These are phyloP conservation scores for Penicillium sp. DNA, from an alignment of 2,329 filamentous ascomycete genomes.

Conservation along the genomic window DNA sequence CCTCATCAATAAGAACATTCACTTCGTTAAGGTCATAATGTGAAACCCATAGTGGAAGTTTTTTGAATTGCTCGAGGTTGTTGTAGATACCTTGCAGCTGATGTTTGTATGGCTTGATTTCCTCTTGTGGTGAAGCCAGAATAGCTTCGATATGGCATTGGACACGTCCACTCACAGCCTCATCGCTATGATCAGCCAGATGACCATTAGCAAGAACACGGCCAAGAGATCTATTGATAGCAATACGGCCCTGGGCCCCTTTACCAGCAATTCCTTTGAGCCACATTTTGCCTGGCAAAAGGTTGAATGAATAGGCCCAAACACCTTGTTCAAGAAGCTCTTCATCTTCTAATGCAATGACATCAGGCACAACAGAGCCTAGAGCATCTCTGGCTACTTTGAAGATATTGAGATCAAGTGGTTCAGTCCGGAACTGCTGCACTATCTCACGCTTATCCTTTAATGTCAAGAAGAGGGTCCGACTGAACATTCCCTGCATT, in stretches of 20 bases:
- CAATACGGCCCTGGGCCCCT: conserved; percentile 17
- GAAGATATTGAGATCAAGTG: conserved; percentile 6
- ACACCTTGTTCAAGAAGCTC: conserved; percentile 4
- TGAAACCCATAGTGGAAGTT: conserved; percentile 10
- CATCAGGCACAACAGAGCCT: conserved; percentile 1
- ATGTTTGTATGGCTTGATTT: conserved; percentile 15
- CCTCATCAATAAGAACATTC: conserved; percentile 18
- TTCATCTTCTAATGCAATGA: conserved; percentile 4
- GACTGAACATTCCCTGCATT: conserved; percentile 27
- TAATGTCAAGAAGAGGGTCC: conserved; percentile 22
- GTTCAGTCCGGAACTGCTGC: conserved; percentile 17
- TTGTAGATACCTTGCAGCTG: conserved; percentile 8
- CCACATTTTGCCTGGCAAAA: conserved; percentile 19
- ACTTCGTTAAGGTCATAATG: conserved; percentile 25
- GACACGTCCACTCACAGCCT: conserved; percentile 14
- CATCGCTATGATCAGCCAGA: conserved; percentile 15
- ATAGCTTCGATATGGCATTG: conserved; percentile 19
- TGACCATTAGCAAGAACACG: conserved; percentile 19
- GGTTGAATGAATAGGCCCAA: conserved; percentile 13
- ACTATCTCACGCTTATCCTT: conserved; percentile 17
- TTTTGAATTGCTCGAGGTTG: conserved; percentile 13
- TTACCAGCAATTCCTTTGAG: conserved; percentile 16
- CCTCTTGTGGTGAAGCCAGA: conserved; percentile 17
- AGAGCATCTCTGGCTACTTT: conserved; percentile 3
- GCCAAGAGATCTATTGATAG: conserved; percentile 20